Evolutionary conservation across 1,139 yeast genomes (phyloP), one percentile per base, ranked within the genome.

Genomic region (Kodamaea arcana): DNA sequence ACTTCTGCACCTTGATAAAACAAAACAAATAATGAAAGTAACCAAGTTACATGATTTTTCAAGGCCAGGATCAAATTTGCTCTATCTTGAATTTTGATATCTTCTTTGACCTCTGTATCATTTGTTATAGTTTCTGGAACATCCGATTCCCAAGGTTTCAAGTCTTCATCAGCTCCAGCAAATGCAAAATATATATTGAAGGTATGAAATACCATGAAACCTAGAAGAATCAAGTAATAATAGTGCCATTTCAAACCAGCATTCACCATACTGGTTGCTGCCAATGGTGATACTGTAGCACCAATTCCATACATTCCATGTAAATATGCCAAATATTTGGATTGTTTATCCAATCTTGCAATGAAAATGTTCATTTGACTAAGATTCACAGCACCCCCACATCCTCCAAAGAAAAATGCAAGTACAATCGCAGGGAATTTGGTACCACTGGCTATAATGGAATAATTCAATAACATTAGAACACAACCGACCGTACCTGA

Each of bases 1-100:
- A 81, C 86, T 51, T 82, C 88, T 2, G 75, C 69, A 3, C 88
- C 90, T 47, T 80, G 83, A 46, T 82, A 82, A 45, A 73, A 72
- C 34, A 81, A 67, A 6, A 78, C 69, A 42, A 75, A 72, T 32
- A 72, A 47, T 2, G 83, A 68, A 29, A 72, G 49, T 2, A 74
- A 44, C 86, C 86, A 80, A 2, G 82, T 75, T 29, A 62, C 55
- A 10, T 52, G 52, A 40, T 62, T 65, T 37, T 56, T 60, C 28
- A 76, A 46, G 1, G 81, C 74, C 15, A 56, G 45, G 4, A 42
- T 35, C 44, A 47, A 41, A 12, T 32, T 22, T 13, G 32, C 33
- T 12, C n/a, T 32, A 25, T 34, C 33, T 13, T 32, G 24, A 18
- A 24, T 17, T 24, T 20, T 22, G 11, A 16, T 29, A 17, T 16